Evolutionary conservation across 371 early-diverging fungal genomes (phyloP), one percentile per base, ranked within the genome.

Genomic region (Mucor circinelloides): DNA sequence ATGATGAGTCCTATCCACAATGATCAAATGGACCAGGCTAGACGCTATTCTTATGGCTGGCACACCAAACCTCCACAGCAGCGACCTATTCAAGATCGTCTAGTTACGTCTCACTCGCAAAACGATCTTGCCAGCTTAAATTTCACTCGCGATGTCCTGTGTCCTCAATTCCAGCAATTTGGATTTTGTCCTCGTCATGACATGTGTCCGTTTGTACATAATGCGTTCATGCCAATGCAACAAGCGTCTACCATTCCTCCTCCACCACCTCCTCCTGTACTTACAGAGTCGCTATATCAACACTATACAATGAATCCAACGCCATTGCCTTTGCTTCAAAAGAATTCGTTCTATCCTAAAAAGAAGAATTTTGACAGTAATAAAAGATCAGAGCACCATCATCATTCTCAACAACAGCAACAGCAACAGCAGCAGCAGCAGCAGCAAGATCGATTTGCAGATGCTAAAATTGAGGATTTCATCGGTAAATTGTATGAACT

Each of bases 401-500:
- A 17, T 23, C 73, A 54, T 32, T 74, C 38, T 61, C 38, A 58
- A 52, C 62, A 57, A 19, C 61, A 63, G 27, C 60, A 56, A 21
- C 36, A 31, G 13, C 73, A 71, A 46, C 72, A 66, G 61, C 46
- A 62, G 63, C 36, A 60, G 60, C 42, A 64, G 31, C 55, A 67
- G 23, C 58, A 54, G 23, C 54, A 38, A 23, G 62, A 50, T 50
- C 46, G 62, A 10, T 94, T 90, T 67, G 68, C 85, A 15, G 88
- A 89, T n/a, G 86, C 87, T 0, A 63, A 73, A 44, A 66, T 95
- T 15, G 90, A 91, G 42, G 90, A 91, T 31, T 84, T 91, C 48
- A 72, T 80, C 8, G 94, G 93, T 8, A 86, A 91, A 60, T 84
- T 95, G 13, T 89, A 89, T 59, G 81, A 88, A 1, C 74, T 95